phyloP scores from a whole-genome alignment of 2,329 filamentous ascomycete genomes.

The Fusarium chuoi region DNA sequence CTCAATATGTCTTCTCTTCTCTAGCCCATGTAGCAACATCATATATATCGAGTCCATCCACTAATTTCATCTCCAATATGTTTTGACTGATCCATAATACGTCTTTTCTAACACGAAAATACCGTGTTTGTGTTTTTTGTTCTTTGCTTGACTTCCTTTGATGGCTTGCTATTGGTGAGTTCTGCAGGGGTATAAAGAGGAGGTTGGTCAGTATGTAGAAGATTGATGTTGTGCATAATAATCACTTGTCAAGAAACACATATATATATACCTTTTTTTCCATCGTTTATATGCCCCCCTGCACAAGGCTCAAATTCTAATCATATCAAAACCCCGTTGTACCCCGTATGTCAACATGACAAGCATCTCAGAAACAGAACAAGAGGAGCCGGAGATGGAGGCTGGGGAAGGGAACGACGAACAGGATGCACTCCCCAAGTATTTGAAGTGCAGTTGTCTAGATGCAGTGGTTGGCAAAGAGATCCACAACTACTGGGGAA shows the following conservation, averaged over 20 bases:
- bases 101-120: rapidly evolving
- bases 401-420: too few relatives aligned
- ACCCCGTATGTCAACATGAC: neutral
- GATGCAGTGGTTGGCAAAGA: neutral
- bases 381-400: rapidly evolving
- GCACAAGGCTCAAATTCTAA: rapidly evolving
- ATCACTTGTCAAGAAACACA: neutral
- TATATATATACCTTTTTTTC: rapidly evolving
- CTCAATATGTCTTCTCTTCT: too few relatives aligned
- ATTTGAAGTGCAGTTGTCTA: neutral
- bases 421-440: neutral
- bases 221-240: neutral
- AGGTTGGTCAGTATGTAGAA: neutral
- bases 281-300: rapidly evolving
- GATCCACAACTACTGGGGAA: neutral
- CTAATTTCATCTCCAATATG: rapidly evolving
- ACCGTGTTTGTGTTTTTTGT: rapidly evolving
- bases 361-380: neutral
- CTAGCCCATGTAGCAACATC: neutral
- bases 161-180: neutral
- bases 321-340: neutral
- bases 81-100: rapidly evolving
- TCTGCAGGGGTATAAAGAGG: neutral
- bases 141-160: rapidly evolving
- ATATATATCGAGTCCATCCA: neutral